Base-by-base conservation (phyloP, 345 rosid species). In the Toxicodendron radicans region DNA sequence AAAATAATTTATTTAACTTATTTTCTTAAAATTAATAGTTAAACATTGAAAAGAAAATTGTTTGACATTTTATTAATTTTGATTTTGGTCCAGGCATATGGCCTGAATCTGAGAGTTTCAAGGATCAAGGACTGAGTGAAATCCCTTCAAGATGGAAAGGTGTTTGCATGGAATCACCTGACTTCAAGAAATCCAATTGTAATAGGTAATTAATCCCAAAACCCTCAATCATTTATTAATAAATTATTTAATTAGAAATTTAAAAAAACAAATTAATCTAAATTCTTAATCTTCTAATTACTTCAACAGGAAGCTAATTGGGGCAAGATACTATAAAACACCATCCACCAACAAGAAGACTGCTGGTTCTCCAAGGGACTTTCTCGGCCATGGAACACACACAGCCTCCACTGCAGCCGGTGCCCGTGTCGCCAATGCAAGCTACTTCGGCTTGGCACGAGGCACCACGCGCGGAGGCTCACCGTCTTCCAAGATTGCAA, bases 121-220 rank as follows among this genome's bases (percentile, higher is more conserved):
- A 60, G 13, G 92, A 90, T 48, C 63, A 75, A 2, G 89, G 90
- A 58, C 78, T 88, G 48, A 88, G 86, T 18, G 74, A 76, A 78
- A 79, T 90, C 64, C 94, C 94, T 73, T 74, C 82, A 48, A 82
- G 86, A 77, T 90, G 94, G 94, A 86, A 81, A 74, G 94, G 94
- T 45, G 69, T 73, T 49, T 90, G 94, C 80, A 88, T 90, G 90
- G 89, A 81, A 58, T 85, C 78, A 33, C 45, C 77, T 3, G 92
- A 82, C 58, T 90, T 88, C 82, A 87, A 83, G 66, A 86, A 71
- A 79, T 78, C 87, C 68, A 75, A 76, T 66, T 91, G 97, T 66
- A 92, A 92, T 64, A 90, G 91, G 97, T 90, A 57, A 73, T 12
- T 51, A 51, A 38, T 7, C 43, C 43, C 9, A 38, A 38, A 38